Conservation (phyloP, 2,329 filamentous ascomycete genomes). For the Zymoseptoria ardabiliae region DNA sequence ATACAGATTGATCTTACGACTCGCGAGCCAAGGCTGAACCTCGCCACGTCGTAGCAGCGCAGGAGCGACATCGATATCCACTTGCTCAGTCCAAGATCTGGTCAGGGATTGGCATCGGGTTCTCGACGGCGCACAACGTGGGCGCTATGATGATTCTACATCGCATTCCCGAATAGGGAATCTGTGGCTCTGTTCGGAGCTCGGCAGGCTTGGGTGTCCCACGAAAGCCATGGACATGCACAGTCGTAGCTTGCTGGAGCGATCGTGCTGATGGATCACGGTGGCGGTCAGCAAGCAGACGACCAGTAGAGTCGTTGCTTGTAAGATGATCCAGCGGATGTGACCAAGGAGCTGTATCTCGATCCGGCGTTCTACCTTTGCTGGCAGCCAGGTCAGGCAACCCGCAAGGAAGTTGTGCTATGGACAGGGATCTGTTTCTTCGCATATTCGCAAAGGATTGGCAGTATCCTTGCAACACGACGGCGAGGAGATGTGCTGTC, state of each 20-base stretch:
- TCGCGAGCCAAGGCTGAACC: background rate
- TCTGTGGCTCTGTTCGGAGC: background rate
- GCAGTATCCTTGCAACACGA: background rate
- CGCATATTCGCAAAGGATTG: background rate
- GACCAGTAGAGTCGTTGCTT: background rate
- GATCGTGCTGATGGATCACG: background rate
- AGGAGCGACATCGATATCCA: background rate
- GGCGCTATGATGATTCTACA: background rate
- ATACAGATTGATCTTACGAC: background rate
- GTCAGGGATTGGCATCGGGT: background rate
- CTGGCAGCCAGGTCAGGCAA: background rate
- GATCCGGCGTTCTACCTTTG: background rate
- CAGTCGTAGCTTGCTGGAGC: background rate
- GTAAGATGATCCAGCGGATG: background rate
- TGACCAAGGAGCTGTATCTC: background rate
- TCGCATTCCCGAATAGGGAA: background rate
- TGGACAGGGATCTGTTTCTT: background rate
- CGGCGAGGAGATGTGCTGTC: background rate
- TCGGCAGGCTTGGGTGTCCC: background rate
- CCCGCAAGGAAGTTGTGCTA: background rate
- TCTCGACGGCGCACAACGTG: background rate
- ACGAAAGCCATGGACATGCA: background rate
- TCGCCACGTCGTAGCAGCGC: background rate
- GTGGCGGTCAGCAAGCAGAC: background rate
- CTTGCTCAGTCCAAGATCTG: background rate